phyloP scores from a whole-genome alignment of 306 rosid genomes.

The Coriaria nepalensis region DNA sequence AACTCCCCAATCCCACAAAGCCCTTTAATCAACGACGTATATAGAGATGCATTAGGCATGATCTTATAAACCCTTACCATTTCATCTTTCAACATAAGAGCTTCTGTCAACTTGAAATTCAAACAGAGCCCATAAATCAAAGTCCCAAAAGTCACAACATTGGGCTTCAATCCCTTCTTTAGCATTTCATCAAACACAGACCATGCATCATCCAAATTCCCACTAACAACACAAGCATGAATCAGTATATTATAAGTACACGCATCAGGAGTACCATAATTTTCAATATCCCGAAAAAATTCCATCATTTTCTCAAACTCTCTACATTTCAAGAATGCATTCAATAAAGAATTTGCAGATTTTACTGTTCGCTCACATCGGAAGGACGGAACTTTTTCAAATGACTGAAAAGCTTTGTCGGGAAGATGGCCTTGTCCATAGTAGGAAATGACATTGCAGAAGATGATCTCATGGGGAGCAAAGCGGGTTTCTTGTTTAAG shows the following conservation, averaged over 20 bases:
- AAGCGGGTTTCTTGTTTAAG: conserved; percentile 39
- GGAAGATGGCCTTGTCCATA: conserved; percentile 55
- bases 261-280: conserved; percentile 34
- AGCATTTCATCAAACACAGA: conserved; percentile 54
- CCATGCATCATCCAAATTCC: conserved; percentile 23
- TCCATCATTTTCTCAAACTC: conserved; percentile 22
- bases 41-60: conserved; percentile 29
- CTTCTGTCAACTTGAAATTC: conserved; percentile 22
- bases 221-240: conserved; percentile 16
- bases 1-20: conserved; percentile 39
- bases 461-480: conserved; percentile 36
- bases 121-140: conserved; percentile 36
- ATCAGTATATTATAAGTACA: conserved; percentile 63
- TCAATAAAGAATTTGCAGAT: conserved; percentile 50
- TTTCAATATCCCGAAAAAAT: conserved; percentile 8
- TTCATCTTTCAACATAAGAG: conserved; percentile 40
- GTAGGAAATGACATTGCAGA: conserved; percentile 59
- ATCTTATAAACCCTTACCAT: conserved; percentile 29
- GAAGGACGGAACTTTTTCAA: conserved; percentile 37
- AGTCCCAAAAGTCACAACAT: conserved; percentile 43
- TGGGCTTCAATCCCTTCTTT: conserved; percentile 18
- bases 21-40: conserved; percentile 44
- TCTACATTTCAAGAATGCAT: conserved; percentile 35
- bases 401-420: conserved; percentile 36
- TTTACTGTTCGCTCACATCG: conserved; percentile 39